These are phyloP conservation scores for Gossypium raimondii DNA, from an alignment of 345 rosid genomes.

Conservation along the genomic window DNA sequence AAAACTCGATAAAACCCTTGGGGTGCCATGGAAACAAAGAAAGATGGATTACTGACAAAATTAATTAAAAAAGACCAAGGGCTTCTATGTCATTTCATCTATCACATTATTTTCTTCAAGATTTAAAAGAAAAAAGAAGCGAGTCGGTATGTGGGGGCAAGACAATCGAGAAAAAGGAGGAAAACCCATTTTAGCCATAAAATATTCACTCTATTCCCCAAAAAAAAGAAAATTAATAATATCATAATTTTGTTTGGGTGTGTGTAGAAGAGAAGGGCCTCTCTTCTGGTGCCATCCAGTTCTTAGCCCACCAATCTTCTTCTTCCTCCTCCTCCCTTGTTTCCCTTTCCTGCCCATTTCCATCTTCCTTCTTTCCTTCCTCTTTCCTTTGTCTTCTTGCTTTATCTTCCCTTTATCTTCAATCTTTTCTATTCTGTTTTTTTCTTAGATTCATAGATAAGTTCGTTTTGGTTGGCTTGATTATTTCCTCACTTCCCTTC, in stretches of 20 bases:
- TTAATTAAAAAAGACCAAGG: too few species aligned
- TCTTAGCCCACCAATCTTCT: slow-evolving; percentile 16
- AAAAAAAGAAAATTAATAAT: not conserved
- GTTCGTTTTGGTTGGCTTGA: slow-evolving; percentile 11
- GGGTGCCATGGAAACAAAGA: not conserved
- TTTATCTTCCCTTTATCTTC: not conserved
- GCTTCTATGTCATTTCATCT: too few species aligned
- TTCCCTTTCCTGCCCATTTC: slow-evolving; percentile 15
- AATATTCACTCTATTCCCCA: not conserved
- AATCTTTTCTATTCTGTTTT: not conserved
- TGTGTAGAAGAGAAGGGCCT: slow-evolving; percentile 34
- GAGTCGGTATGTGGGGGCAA: slow-evolving; percentile 38
- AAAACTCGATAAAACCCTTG: not conserved
- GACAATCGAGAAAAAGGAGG: slow-evolving; percentile 29
- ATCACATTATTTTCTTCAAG: too few species aligned
- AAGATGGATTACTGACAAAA: too few species aligned
- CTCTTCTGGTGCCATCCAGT: slow-evolving; percentile 27
- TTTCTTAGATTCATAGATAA: not conserved
- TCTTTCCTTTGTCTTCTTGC: not conserved
- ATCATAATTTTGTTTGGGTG: not conserved
- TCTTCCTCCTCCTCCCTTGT: slow-evolving; percentile 11
- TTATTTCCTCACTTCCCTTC: not conserved
- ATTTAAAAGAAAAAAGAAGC: slow-evolving; percentile 6
- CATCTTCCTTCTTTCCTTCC: slow-evolving; percentile 1
- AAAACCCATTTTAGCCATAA: slow-evolving; percentile 30